Percentiles rank a stretch among this genome's conserved stretches.
phyloP scores from a whole-genome alignment of 2,329 filamentous ascomycete genomes.

The Talaromyces sp. region DNA sequence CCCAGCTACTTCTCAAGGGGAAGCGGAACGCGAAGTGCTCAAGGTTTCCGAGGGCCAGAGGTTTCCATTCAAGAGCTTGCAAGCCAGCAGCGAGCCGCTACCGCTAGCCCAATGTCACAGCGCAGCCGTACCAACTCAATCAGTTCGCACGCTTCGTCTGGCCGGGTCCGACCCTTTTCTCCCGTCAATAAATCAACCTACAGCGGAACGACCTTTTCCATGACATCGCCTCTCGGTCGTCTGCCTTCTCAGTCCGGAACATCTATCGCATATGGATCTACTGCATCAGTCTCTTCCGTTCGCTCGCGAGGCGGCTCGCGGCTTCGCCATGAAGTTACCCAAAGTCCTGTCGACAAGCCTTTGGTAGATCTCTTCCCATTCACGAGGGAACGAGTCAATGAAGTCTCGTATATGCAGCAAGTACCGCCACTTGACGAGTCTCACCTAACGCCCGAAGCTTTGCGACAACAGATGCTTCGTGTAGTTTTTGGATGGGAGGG shows the following conservation, averaged over 20 bases:
- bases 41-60: constrained; percentile 42
- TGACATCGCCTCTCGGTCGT: constrained; percentile 34
- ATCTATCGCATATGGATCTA: constrained; percentile 44
- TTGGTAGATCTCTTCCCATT: constrained; percentile 81
- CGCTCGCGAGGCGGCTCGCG: constrained; percentile 58
- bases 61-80: constrained; percentile 62
- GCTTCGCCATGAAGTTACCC: constrained; percentile 74
- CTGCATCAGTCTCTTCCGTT: constrained; percentile 48
- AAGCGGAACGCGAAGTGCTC: constrained; percentile 30
- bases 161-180: constrained; percentile 37
- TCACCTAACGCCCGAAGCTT: constrained; percentile 67
- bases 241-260: constrained; percentile 37
- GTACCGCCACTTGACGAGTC: constrained; percentile 57
- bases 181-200: constrained; percentile 42
- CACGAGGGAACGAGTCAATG: constrained; percentile 73
- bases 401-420: constrained; percentile 75
- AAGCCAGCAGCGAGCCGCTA: constrained; percentile 60
- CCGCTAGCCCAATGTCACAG: constrained; percentile 65
- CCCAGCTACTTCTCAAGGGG: constrained; percentile 19
- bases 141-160: constrained; percentile 56
- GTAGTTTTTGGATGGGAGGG: constrained; percentile 94
- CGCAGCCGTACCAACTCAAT: constrained; percentile 60
- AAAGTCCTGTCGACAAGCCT: constrained; percentile 71
- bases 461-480: constrained; percentile 84
- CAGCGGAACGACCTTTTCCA: constrained; percentile 47